Conservation (phyloP, 208 protist species). For the Acanthamoeba sp. region DNA sequence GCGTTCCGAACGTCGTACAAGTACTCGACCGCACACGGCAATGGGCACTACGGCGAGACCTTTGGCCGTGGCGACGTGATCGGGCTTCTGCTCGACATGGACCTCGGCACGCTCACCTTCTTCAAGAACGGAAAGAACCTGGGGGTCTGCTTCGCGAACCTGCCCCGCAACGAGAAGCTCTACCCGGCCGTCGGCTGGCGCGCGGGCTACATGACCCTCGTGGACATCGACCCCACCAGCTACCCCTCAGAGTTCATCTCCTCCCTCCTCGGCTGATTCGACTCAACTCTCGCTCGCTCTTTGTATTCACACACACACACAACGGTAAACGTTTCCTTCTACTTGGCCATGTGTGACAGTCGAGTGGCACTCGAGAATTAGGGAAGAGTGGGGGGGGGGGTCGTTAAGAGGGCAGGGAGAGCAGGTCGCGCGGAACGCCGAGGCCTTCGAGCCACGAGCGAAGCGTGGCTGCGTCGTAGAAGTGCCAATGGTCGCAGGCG, state of each 20-base stretch:
- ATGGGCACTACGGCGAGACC: neutral
- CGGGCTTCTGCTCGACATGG: conserved; percentile 71
- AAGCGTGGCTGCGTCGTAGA: neutral
- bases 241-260: no score
- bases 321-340: no score
- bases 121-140: conserved; percentile 66
- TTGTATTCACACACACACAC: no score
- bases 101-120: neutral
- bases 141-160: conserved; percentile 20
- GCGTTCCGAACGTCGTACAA: conserved; percentile 9
- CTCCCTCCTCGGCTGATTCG: no score
- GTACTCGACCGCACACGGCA: neutral
- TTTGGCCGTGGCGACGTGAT: conserved; percentile 54
- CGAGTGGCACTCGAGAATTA: no score
- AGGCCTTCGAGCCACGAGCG: neutral
- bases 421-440: neutral
- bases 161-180: neutral
- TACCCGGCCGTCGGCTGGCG: conserved; percentile 40
- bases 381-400: no score
- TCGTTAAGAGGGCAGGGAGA: neutral
- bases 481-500: neutral
- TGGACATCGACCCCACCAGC: neutral
- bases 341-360: no score
- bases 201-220: conserved; percentile 20
- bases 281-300: no score